These are phyloP conservation scores for Podila minutissima DNA, from an alignment of 192 early-diverging fungal genomes.

Conservation along the genomic window DNA sequence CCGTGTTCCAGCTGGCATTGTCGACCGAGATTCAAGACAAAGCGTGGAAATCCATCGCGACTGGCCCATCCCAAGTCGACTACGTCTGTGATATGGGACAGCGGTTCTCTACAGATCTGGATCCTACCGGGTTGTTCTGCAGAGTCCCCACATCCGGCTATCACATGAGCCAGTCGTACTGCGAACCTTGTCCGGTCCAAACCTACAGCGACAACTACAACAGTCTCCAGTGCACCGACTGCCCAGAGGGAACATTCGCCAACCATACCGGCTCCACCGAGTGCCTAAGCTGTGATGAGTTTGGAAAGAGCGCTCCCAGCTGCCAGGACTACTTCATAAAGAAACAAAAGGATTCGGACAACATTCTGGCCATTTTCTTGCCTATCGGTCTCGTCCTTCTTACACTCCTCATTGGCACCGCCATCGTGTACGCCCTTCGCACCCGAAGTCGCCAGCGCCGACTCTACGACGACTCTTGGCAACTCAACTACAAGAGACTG, in stretches of 20 bases:
- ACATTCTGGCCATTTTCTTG: slow-evolving; percentile 24
- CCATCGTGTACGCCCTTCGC: slow-evolving; percentile 6
- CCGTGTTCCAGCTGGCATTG: slow-evolving; percentile 37
- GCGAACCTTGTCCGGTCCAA: slow-evolving; percentile 17
- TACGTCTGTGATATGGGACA: slow-evolving; percentile 37
- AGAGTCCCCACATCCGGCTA: background rate
- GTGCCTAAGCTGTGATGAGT: slow-evolving; percentile 30
- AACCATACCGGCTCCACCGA: slow-evolving; percentile 13
- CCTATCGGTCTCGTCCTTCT: slow-evolving; percentile 22
- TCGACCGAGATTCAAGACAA: slow-evolving; percentile 37
- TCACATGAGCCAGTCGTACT: slow-evolving; percentile 19
- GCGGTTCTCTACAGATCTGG: background rate
- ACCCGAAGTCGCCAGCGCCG: slow-evolving; percentile 27
- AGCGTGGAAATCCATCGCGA: slow-evolving; percentile 28
- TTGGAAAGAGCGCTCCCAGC: slow-evolving; percentile 1
- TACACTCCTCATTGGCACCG: background rate
- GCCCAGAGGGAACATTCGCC: slow-evolving; percentile 22
- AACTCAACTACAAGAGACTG: slow-evolving; percentile 41
- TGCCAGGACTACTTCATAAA: slow-evolving; percentile 25
- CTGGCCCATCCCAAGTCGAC: slow-evolving; percentile 13
- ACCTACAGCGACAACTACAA: slow-evolving; percentile 26
- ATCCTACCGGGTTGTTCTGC: slow-evolving; percentile 17
- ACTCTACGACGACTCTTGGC: slow-evolving; percentile 45
- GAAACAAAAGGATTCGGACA: slow-evolving; percentile 8
- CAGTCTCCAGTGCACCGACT: slow-evolving; percentile 23